Evolutionary conservation across 331 rosid genomes (phyloP), one percentile per base, ranked within the genome.

Genomic region (Arachis monticola): DNA sequence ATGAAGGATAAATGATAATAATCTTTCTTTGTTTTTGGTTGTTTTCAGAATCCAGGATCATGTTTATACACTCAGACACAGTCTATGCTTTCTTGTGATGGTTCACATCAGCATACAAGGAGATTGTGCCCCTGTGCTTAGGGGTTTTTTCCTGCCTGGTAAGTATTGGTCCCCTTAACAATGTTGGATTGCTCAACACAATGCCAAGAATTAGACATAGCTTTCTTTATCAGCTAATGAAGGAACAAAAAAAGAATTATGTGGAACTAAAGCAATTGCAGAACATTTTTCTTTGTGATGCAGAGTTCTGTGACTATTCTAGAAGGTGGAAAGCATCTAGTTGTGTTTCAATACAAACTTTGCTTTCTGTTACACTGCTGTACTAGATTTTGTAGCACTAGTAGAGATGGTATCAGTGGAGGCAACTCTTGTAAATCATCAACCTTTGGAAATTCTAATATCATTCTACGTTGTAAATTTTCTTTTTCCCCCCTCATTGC

Each of bases 381-480:
- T 70, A 8, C 53, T 67, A 52, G 59, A 44, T 42, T 71, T 77
- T 32, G 66, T 58, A 44, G 64, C 70, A n/a, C 64, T 38, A 11
- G 75, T 73, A 64, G 59, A 14, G 17, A 58, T 69, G 70, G 59
- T 52, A 13, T 77, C 47, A 3, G 60, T 56, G 68, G 84, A 46
- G 67, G 78, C 72, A 48, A 51, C 80, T 44, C 14, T 8, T 46
- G 31, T 22, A 77, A 42, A 64, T 68, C 60, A 53, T 62, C 80
- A 60, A 32, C 69, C 42, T 2, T 66, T 40, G 31, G 60, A 50
- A 64, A 58, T 65, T 64, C 47, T 42, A 11, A 30, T 61, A 46
- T 51, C 60, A 40, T 17, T 65, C 50, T 59, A n/a, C 55, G 51
- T 41, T 77, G 85, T 77, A 68, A 66, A 77, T 13, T 53, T 55